Evolutionary conservation across 768 basidiomycete species (phyloP).

Genomic region (Suillus americanus): DNA sequence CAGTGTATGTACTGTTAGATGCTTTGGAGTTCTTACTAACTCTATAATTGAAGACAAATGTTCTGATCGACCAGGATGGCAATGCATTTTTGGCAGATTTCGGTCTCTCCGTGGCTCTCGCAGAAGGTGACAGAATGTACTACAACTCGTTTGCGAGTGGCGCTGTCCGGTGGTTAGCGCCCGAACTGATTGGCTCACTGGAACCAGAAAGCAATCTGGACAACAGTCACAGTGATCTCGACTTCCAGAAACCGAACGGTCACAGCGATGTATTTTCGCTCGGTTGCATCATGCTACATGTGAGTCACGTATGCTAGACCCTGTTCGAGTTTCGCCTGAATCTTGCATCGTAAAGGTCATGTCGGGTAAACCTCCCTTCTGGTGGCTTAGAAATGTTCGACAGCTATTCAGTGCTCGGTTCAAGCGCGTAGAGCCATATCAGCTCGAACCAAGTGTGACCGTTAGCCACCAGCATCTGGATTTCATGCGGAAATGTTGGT

Average conservation of each 20-base stretch:
- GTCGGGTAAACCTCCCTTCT: neutral
- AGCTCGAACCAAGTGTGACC: neutral
- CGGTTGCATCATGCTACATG: constrained; percentile 2
- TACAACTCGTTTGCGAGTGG: neutral
- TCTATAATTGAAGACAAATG: neutral
- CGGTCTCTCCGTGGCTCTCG: neutral
- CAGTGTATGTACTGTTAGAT: neutral
- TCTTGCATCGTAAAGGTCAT: neutral
- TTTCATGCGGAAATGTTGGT: neutral
- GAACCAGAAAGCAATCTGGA: neutral
- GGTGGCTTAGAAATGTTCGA: neutral
- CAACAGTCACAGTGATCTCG: neutral
- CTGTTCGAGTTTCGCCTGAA: neutral
- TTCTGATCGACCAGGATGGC: neutral
- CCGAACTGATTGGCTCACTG: neutral
- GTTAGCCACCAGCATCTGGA: neutral
- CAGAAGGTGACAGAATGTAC: neutral
- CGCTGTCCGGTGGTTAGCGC: neutral
- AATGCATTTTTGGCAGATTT: constrained; percentile 1
- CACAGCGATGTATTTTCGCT: neutral
- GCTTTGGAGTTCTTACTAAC: neutral
- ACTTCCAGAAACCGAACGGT: neutral
- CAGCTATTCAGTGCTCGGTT: neutral
- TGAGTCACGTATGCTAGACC: neutral
- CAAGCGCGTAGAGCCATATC: neutral